Evolutionary conservation across 139 green algal genomes (phyloP).

Genomic region (Monoraphidium neglectum): DNA sequence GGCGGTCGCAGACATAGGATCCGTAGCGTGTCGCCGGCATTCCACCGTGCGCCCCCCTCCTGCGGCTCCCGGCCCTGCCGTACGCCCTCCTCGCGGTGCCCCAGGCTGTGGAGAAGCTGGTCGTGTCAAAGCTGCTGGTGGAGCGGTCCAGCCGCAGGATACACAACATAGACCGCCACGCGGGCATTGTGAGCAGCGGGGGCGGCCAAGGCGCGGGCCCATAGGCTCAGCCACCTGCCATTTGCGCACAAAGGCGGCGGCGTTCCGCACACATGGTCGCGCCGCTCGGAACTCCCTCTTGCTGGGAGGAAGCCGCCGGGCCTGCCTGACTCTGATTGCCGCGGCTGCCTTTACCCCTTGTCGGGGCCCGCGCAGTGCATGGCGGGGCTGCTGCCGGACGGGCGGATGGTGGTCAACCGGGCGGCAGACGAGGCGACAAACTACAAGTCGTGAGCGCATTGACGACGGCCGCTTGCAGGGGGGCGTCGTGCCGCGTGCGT

Average conservation of each 20-base stretch:
- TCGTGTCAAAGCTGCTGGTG: conserved; percentile 96
- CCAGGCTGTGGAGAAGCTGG: conserved; percentile 92
- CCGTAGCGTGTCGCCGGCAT: too few relatives aligned
- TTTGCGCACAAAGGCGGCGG: too few relatives aligned
- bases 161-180: conserved; percentile 85
- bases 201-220: background rate
- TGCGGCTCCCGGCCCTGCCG: background rate
- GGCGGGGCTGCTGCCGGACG: conserved; percentile 80
- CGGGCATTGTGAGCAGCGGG: conserved; percentile 74
- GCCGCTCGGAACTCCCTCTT: too few relatives aligned
- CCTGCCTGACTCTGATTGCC: background rate
- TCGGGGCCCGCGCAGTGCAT: conserved; percentile 55
- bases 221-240: too few relatives aligned
- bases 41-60: background rate
- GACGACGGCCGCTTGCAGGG: too few relatives aligned
- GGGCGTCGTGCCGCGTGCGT: too few relatives aligned
- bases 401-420: conserved; percentile 84
- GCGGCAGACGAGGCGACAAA: conserved; percentile 74
- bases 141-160: conserved; percentile 87
- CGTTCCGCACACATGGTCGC: too few relatives aligned
- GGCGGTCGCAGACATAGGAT: too few relatives aligned
- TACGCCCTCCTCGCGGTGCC: too few relatives aligned
- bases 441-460: conserved; percentile 65
- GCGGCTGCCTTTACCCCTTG: too few relatives aligned
- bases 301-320: too few relatives aligned